phyloP scores from a whole-genome alignment of 73 alveolate genomes.

The Halteria grandinella region DNA sequence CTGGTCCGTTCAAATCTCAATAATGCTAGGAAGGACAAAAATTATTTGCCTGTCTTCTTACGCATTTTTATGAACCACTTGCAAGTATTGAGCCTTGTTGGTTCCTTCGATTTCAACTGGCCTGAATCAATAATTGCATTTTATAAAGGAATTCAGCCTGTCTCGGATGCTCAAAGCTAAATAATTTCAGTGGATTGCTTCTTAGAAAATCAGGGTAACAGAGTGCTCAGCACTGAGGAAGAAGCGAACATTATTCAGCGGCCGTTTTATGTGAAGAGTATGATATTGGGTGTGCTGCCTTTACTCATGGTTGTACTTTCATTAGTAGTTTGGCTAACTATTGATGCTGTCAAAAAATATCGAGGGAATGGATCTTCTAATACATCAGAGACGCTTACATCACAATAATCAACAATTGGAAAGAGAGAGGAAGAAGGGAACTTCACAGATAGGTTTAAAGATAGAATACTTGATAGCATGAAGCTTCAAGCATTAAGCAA shows the following conservation, averaged over 20 bases:
- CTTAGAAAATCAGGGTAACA: not conserved
- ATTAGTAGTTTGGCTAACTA: not conserved
- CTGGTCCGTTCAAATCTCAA: constrained; percentile 44
- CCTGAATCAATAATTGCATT: not conserved
- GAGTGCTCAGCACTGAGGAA: not conserved
- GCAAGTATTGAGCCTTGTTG: constrained; percentile 20
- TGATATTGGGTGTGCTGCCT: not conserved
- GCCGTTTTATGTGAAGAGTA: not conserved
- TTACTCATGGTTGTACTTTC: not conserved
- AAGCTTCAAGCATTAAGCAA: no score
- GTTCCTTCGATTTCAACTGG: constrained; percentile 23
- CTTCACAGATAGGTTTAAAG: no score
- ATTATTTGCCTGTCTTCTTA: constrained; percentile 35
- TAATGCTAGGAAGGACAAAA: constrained; percentile 40
- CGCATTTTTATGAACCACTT: constrained; percentile 57
- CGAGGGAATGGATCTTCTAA: no score
- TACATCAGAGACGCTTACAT: no score
- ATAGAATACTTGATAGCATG: no score
- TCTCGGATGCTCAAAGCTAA: not conserved
- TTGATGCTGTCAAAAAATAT: not conserved
- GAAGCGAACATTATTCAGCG: not conserved
- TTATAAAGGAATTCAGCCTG: not conserved
- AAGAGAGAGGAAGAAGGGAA: no score
- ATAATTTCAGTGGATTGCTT: constrained; percentile 8
- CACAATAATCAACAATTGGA: no score